phyloP scores from a whole-genome alignment of 768 basidiomycete genomes.

The Asterophora parasitica region DNA sequence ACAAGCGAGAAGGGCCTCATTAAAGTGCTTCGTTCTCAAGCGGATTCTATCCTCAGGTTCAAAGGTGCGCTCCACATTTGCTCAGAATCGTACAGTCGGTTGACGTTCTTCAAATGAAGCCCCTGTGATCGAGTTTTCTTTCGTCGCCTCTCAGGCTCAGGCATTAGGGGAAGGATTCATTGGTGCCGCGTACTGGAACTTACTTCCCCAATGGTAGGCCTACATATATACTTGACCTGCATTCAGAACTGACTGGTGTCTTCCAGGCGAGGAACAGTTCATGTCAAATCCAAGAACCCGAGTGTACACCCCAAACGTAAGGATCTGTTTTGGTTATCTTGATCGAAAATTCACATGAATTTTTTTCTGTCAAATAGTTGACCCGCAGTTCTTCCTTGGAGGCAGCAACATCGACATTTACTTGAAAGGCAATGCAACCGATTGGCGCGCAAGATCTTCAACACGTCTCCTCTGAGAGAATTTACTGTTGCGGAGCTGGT shows the following conservation, averaged over 20 bases:
- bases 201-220: slow-evolving; percentile 13
- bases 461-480: slow-evolving; percentile 4
- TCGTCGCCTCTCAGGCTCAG: not conserved
- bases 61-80: not conserved
- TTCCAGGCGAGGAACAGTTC: slow-evolving; percentile 8
- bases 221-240: too few relatives aligned
- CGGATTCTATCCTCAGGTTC: slow-evolving; percentile 6
- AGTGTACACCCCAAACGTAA: slow-evolving; percentile 11
- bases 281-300: slow-evolving; percentile 9
- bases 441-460: slow-evolving; percentile 8
- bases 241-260: not conserved
- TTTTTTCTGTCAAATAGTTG: slow-evolving; percentile 5
- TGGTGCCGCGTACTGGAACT: slow-evolving; percentile 9
- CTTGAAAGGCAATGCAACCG: slow-evolving; percentile 11
- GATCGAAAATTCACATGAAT: not conserved
- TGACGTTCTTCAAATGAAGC: slow-evolving; percentile 1
- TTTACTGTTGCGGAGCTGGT: slow-evolving; percentile 1
- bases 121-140: slow-evolving; percentile 12
- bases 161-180: not conserved
- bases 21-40: slow-evolving; percentile 10
- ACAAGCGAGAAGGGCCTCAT: slow-evolving; percentile 6
- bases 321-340: not conserved
- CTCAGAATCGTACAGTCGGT: not conserved
- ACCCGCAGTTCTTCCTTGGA: slow-evolving; percentile 9
- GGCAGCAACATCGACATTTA: slow-evolving; percentile 3